Conservation (phyloP, 331 rosid genomes). For the Quercus phellos region DNA sequence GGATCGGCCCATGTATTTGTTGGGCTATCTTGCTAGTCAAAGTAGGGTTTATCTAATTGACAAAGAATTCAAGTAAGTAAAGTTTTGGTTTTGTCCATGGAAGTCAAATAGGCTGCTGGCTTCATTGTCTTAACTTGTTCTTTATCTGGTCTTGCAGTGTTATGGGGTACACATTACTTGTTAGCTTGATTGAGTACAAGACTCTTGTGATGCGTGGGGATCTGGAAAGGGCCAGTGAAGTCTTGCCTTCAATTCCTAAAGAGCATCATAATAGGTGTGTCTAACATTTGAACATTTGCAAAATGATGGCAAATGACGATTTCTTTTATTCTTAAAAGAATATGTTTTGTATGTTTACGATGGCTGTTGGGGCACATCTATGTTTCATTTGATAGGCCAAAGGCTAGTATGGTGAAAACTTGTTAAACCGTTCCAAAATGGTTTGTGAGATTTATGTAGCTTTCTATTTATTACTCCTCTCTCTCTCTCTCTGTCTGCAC, state of each 20-base stretch:
- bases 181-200: constrained; percentile 96
- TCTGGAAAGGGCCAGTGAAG: constrained; percentile 81
- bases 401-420: background rate
- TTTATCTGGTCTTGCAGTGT: constrained; percentile 48
- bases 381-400: background rate
- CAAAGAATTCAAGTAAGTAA: constrained; percentile 95
- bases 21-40: constrained; percentile 97
- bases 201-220: constrained; percentile 99
- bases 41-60: constrained; percentile 89
- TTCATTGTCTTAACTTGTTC: constrained; percentile 2
- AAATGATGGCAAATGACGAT: background rate
- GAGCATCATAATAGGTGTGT: constrained; percentile 93
- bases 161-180: constrained; percentile 87
- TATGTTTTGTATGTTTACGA: background rate
- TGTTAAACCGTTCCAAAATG: background rate
- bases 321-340: constrained; percentile 11
- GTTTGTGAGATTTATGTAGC: background rate
- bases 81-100: constrained; percentile 15
- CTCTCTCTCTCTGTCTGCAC: background rate
- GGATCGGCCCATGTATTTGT: constrained; percentile 98
- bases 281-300: background rate
- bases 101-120: constrained; percentile 9
- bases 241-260: constrained; percentile 86
- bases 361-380: background rate
- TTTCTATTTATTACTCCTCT: background rate